Evolutionary conservation across 2,329 filamentous ascomycete species (phyloP), one percentile per base, ranked within the genome.

Genomic region (Cladophialophora carrionii): DNA sequence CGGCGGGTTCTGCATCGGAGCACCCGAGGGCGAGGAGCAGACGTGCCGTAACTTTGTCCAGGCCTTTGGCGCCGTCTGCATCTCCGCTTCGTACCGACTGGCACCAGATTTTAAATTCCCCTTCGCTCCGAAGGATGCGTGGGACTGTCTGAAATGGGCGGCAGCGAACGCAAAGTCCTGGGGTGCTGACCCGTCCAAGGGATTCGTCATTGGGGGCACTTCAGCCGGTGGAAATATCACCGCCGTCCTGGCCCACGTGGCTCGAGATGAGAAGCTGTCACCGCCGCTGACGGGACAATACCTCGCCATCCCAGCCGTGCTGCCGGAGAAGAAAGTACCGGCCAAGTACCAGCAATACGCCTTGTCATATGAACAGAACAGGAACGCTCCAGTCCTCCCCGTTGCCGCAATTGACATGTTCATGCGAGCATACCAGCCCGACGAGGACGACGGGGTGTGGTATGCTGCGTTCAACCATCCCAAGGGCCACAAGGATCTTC

Each of bases 151-250:
- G 48, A 68, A 64, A 53, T 71, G 69, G 69, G 68, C 68, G 41
- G 76, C 76, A 12, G 66, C 73, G 14, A 79, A 83, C 62, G 78
- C 80, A 20, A 65, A 68, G 14, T 64, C 62, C 41, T 71, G 22
- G 61, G 76, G 75, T 7, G 78, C 78, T 9, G 76, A 83, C 62
- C 76, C 79, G 0, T 72, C 73, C 4, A 74, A 74, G 12, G 82
- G 81, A 0, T 84, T 85, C 66, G 65, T 85, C n/a, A 63, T 83
- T 12, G 81, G 81, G 17, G 83, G 83, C 0, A 76, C 77, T 1
- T 82, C 79, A 10, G 81, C 83, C 0, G 82, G 82, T 9, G 81
- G 68, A 17, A 72, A 71, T 29, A 60, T 72, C 63, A 72, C 74
- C 1, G 75, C 76, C 8, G 75, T 78, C 0, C 64, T 78, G 41